phyloP scores from a whole-genome alignment of 2,329 filamentous ascomycete genomes.

The Parastagonospora avenae region DNA sequence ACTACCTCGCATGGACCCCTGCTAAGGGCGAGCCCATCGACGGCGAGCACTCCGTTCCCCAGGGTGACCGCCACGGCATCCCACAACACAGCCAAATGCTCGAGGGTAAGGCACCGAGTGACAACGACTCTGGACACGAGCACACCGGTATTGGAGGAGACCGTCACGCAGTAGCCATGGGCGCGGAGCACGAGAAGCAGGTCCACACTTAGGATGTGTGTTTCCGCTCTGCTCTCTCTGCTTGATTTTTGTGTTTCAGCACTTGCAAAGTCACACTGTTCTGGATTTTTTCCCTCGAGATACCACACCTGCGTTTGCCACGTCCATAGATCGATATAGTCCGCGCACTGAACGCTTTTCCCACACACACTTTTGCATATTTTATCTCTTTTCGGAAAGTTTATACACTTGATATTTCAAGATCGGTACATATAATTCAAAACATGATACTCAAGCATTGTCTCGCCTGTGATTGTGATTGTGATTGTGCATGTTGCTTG shows the following conservation, averaged over 20 bases:
- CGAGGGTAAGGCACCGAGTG: constrained; percentile 59
- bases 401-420: no score
- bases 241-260: constrained; percentile 11
- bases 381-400: no score
- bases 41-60: constrained; percentile 65
- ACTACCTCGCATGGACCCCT: constrained; percentile 87
- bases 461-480: no score
- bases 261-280: constrained; percentile 21
- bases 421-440: no score
- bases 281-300: not conserved
- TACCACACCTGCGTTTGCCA: no score
- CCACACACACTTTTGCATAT: no score
- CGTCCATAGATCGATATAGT: no score
- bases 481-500: no score
- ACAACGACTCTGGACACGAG: constrained; percentile 47
- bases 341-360: no score
- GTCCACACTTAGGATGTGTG: constrained; percentile 6
- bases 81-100: constrained; percentile 70
- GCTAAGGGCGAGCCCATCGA: constrained; percentile 68
- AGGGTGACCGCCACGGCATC: constrained; percentile 72
- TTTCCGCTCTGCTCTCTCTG: not conserved
- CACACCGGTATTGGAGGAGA: constrained; percentile 59
- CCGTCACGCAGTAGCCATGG: constrained; percentile 56
- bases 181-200: constrained; percentile 48
- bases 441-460: no score